Evolutionary conservation across 202 grass and related monocot genomes (phyloP), one percentile per base, ranked within the genome.

Genomic region (Panicum hallii): DNA sequence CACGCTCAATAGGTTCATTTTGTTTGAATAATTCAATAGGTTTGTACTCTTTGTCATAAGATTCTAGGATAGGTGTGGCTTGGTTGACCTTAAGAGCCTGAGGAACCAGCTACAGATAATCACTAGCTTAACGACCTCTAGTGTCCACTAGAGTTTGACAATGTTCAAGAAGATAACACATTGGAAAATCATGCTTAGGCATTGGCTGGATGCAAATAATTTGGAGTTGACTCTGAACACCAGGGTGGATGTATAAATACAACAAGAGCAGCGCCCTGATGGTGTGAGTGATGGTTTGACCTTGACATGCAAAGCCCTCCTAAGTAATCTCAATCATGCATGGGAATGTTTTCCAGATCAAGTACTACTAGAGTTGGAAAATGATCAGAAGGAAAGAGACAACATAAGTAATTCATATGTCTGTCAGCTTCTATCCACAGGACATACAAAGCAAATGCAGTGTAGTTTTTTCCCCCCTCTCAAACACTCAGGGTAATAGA

Each of bases 371-470:
- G 64, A 23, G 28, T n/a, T 78, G 63, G 78, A 71, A 85, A 77
- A 65, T 40, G 70, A 32, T 71, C 9, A 14, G 43, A 70, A n/a
- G 15, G 70, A 75, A 75, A 78, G 16, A n/a, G 32, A 75, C 62
- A 55, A 41, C 56, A 44, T 5, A 74, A 9, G 15, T 44, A 69
- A 69, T 38, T 28, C 72, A 72, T 42, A 73, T 88, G 75, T 84
- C 81, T 88, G 75, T 84, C 81, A 84, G 60, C 68, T 84, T 83
- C 76, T 42, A 71, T 56, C 66, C 46, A 55, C 86, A 78, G n/a
- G 77, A 64, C 47, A 36, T 74, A 67, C 67, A 75, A 71, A 58
- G 11, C 55, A 77, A 40, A 47, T 16, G 9, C 11, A 20, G 32
- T 32, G 32, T 32, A 32, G 0, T 57, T 1, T 43, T 38, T 20